These are phyloP conservation scores for Mucor racemosus DNA, from an alignment of 371 early-diverging fungal genomes.

Conservation along the genomic window DNA sequence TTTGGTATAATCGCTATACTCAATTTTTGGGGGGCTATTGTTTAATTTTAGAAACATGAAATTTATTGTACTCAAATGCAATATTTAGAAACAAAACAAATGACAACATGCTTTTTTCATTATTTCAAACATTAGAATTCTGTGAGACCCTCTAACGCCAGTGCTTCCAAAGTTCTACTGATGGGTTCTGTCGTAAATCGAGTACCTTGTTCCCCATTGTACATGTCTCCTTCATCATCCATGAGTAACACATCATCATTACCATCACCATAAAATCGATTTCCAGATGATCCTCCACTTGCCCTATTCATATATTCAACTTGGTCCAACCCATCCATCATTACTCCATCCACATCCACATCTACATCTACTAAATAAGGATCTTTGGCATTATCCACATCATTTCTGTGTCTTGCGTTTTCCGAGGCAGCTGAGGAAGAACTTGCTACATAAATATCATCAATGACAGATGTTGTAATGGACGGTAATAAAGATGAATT, in stretches of 20 bases:
- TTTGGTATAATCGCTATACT: too few relatives aligned
- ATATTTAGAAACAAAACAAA: too few relatives aligned
- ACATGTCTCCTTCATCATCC: constrained; percentile 36
- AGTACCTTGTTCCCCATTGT: constrained; percentile 25
- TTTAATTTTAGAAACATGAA: too few relatives aligned
- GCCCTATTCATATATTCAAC: constrained; percentile 45
- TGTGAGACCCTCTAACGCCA: constrained; percentile 49
- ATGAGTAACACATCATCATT: constrained; percentile 24
- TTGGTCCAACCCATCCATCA: constrained; percentile 56
- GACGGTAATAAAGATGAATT: neutral
- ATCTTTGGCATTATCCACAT: constrained; percentile 27
- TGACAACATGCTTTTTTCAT: too few relatives aligned
- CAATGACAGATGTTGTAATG: constrained; percentile 9
- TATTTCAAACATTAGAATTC: neutral
- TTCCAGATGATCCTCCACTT: constrained; percentile 9
- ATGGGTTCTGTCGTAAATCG: constrained; percentile 37
- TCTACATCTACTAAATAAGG: constrained; percentile 54
- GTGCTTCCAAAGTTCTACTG: constrained; percentile 48
- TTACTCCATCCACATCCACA: constrained; percentile 56
- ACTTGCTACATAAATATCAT: constrained; percentile 2
- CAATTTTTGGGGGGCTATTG: too few relatives aligned
- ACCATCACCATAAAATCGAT: constrained; percentile 28
- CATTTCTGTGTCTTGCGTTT: constrained; percentile 3
- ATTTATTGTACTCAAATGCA: too few relatives aligned
- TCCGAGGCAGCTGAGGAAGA: constrained; percentile 4